These are phyloP conservation scores for Saccharomycodes ludwigii DNA, from an alignment of 805 yeast species.

Conservation along the genomic window DNA sequence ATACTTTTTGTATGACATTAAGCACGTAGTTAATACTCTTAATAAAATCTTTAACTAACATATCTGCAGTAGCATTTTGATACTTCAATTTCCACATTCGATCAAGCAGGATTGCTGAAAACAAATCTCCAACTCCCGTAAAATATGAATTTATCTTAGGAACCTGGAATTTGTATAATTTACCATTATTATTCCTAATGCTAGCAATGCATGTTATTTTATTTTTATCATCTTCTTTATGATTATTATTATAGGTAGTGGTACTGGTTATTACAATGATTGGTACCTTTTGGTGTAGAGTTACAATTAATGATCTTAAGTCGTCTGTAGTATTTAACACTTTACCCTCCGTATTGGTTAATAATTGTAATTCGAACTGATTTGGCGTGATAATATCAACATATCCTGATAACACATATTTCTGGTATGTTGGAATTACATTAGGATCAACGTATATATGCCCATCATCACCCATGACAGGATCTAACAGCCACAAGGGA, in stretches of 20 bases:
- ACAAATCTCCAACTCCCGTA: slow-evolving; percentile 91
- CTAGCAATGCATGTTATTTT: slow-evolving; percentile 1
- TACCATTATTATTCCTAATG: slow-evolving; percentile 2
- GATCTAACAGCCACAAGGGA: slow-evolving; percentile 50
- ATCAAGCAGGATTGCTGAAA: slow-evolving; percentile 68
- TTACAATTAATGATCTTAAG: background rate
- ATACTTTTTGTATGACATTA: slow-evolving; percentile 21
- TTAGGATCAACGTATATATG: slow-evolving; percentile 48
- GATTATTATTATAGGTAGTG: no score
- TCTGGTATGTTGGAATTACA: slow-evolving; percentile 47
- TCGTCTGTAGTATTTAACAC: background rate
- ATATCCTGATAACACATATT: slow-evolving; percentile 28
- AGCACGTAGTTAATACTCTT: slow-evolving; percentile 18
- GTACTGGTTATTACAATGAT: no score
- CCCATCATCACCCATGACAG: slow-evolving; percentile 76
- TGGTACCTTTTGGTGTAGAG: background rate
- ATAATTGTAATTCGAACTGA: slow-evolving; percentile 74
- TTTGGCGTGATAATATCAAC: slow-evolving; percentile 82
- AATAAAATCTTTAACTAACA: background rate
- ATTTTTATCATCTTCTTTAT: slow-evolving; percentile 2
- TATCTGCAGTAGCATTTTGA: background rate
- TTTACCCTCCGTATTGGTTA: slow-evolving; percentile 19
- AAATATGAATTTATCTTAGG: slow-evolving; percentile 68
- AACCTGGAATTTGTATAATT: slow-evolving; percentile 32
- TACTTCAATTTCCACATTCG: slow-evolving; percentile 32